Evolutionary conservation across 208 protist genomes (phyloP).

Genomic region (Trypanosoma vivax): DNA sequence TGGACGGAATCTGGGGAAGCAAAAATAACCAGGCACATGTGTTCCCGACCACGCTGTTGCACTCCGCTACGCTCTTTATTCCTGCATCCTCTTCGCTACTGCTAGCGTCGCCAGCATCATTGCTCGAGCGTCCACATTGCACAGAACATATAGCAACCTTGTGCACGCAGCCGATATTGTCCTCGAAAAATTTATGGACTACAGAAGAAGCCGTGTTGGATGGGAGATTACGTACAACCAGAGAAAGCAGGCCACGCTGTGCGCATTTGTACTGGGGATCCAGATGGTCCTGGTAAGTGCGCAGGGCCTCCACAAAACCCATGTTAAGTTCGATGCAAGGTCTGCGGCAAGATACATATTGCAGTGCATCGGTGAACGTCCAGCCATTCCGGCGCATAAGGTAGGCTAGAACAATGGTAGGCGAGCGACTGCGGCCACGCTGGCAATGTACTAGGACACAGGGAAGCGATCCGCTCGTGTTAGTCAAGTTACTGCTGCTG

Average conservation of each 20-base stretch:
- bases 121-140: too few species aligned
- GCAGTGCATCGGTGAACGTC: constrained; percentile 73
- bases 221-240: constrained; percentile 47
- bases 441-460: constrained; percentile 82
- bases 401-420: constrained; percentile 81
- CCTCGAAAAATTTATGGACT: constrained; percentile 64
- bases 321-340: constrained; percentile 72
- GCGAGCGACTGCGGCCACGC: constrained; percentile 75
- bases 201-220: constrained; percentile 14
- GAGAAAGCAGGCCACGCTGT: constrained; percentile 40
- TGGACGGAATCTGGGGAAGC: constrained; percentile 53
- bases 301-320: constrained; percentile 73
- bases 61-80: background rate
- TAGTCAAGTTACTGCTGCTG: too few species aligned
- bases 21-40: constrained; percentile 76
- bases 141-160: constrained; percentile 46
- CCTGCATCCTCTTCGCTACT: background rate
- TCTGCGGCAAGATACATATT: constrained; percentile 54
- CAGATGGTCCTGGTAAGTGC: constrained; percentile 56
- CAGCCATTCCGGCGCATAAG: constrained; percentile 76
- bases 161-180: constrained; percentile 54
- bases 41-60: constrained; percentile 1
- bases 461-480: too few species aligned
- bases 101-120: background rate
- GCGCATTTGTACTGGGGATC: constrained; percentile 33